Evolutionary conservation across 148 eudicot genomes (phyloP).

Genomic region (Silene latifolia): DNA sequence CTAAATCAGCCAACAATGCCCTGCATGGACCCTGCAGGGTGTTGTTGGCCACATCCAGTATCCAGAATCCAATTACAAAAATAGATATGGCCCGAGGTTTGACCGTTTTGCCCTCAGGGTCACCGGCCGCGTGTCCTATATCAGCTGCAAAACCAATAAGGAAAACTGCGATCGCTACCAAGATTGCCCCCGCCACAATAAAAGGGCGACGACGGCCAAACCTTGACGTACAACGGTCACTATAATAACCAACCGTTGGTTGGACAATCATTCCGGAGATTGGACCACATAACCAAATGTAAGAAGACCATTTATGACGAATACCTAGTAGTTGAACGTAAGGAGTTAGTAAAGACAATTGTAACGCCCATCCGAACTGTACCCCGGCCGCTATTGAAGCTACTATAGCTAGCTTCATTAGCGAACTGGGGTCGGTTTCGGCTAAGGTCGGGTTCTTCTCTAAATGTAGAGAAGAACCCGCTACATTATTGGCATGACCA

Average conservation of each 20-base stretch:
- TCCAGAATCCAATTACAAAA: constrained; percentile 54
- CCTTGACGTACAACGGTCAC: constrained; percentile 43
- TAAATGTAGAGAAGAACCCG: constrained; percentile 26
- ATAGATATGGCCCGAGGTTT: constrained; percentile 47
- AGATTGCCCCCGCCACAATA: constrained; percentile 37
- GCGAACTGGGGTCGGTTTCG: constrained; percentile 22
- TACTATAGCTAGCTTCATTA: constrained; percentile 33
- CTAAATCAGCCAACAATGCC: constrained; percentile 45
- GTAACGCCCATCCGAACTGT: constrained; percentile 62
- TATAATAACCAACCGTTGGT: constrained; percentile 47
- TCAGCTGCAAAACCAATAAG: constrained; percentile 58
- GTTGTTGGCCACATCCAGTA: constrained; percentile 56
- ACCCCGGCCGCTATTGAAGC: constrained; percentile 57
- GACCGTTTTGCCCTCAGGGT: constrained; percentile 11
- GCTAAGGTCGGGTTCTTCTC: constrained; percentile 20
- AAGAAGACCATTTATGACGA: constrained; percentile 47
- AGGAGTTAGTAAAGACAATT: constrained; percentile 49
- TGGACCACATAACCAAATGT: constrained; percentile 58
- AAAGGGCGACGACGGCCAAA: constrained; percentile 55
- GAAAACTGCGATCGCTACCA: constrained; percentile 39
- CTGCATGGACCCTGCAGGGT: constrained; percentile 56
- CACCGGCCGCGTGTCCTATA: constrained; percentile 40
- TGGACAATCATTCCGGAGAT: constrained; percentile 54
- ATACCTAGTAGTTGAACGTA: constrained; percentile 53
- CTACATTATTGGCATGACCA: constrained; percentile 16